phyloP scores from a whole-genome alignment of 345 rosid species.

The Populus alba region DNA sequence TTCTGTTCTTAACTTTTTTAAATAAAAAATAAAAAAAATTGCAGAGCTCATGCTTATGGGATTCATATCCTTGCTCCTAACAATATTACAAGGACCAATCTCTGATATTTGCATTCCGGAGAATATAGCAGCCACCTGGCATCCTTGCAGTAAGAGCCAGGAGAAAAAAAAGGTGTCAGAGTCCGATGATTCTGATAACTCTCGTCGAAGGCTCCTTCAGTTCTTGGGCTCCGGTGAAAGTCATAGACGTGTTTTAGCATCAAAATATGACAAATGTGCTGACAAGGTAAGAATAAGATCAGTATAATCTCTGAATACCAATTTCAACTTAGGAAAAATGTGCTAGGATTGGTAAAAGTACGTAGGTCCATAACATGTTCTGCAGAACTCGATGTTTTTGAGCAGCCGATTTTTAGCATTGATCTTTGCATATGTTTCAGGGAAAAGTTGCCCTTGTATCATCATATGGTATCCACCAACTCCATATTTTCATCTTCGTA shows the following conservation, averaged over 20 bases:
- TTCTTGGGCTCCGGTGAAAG: conserved; percentile 24
- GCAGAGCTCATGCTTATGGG: conserved; percentile 80
- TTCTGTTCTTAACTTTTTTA: neutral
- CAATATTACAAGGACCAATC: conserved; percentile 37
- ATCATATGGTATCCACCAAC: conserved; percentile 78
- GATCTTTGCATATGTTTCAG: conserved; percentile 33
- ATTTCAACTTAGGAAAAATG: neutral
- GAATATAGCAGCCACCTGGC: conserved; percentile 54
- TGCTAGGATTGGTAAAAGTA: neutral
- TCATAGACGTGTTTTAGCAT: conserved; percentile 50
- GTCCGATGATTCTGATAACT: conserved; percentile 9
- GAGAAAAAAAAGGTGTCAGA: neutral
- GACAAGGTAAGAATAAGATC: conserved; percentile 29
- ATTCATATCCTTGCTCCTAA: conserved; percentile 65
- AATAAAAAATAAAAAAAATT: neutral
- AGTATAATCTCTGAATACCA: neutral
- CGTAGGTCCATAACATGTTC: neutral
- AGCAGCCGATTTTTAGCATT: neutral
- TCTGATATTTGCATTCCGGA: conserved; percentile 53
- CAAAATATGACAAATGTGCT: conserved; percentile 40
- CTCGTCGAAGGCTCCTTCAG: conserved; percentile 45
- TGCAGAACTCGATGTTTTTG: neutral
- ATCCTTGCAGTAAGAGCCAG: conserved; percentile 42
- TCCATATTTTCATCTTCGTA: conserved; percentile 84
- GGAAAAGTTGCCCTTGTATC: conserved; percentile 81